phyloP scores from a whole-genome alignment of 2,329 filamentous ascomycete genomes.

The Tolypocladium capitatum region DNA sequence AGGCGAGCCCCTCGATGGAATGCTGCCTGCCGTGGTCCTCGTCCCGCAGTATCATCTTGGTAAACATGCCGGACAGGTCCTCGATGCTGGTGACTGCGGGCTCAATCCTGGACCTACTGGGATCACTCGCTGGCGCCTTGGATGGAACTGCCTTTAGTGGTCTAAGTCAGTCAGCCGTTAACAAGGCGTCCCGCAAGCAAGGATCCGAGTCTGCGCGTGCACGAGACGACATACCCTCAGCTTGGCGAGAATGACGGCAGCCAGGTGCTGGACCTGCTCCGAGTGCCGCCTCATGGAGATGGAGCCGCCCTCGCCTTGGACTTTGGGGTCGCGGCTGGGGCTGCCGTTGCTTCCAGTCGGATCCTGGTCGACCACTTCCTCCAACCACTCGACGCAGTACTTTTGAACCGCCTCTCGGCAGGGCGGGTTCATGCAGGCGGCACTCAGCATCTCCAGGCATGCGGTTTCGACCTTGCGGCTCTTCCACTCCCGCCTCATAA shows the following conservation, averaged over 20 bases:
- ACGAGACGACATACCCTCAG: conserved; percentile 31
- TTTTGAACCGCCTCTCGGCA: conserved; percentile 77
- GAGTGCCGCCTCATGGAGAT: conserved; percentile 48
- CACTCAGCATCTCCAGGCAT: conserved; percentile 78
- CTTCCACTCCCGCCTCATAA: conserved; percentile 72
- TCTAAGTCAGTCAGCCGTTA: conserved; percentile 35
- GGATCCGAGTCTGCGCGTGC: neutral
- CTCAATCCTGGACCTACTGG: conserved; percentile 31
- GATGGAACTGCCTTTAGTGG: conserved; percentile 40
- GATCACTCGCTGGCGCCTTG: conserved; percentile 23
- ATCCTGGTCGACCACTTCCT: conserved; percentile 66
- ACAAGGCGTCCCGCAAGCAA: conserved; percentile 6
- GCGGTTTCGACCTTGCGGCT: conserved; percentile 76
- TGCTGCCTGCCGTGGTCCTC: conserved; percentile 48
- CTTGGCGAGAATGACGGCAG: conserved; percentile 67
- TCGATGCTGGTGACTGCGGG: conserved; percentile 48
- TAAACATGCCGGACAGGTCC: conserved; percentile 51
- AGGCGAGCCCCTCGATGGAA: conserved; percentile 82
- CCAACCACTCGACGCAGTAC: conserved; percentile 77
- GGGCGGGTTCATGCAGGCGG: conserved; percentile 70
- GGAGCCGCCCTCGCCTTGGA: conserved; percentile 47
- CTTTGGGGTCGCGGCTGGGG: conserved; percentile 38
- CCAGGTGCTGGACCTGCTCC: conserved; percentile 47
- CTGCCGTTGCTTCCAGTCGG: conserved; percentile 39
- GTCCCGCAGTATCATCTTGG: conserved; percentile 49